Evolutionary conservation across 2,329 filamentous ascomycete species (phyloP).

Genomic region (Zymoseptoria tritici): DNA sequence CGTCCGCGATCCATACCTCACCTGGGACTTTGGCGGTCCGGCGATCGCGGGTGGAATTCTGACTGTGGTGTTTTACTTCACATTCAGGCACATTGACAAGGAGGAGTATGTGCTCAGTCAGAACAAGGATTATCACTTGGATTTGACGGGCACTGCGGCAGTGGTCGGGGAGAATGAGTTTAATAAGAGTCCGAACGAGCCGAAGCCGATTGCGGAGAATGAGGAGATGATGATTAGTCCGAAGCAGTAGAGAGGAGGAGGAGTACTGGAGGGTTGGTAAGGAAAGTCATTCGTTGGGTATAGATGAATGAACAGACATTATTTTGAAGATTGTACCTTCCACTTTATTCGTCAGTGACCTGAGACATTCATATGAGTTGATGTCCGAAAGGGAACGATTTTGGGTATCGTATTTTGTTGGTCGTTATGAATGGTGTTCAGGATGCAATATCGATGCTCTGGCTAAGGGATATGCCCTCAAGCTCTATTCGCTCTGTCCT

Average conservation of each 20-base stretch:
- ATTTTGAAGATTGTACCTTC: no score
- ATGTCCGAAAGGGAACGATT: no score
- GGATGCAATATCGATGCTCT: background rate
- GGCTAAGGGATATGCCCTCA: background rate
- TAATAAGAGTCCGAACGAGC: slow-evolving; percentile 5
- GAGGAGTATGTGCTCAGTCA: slow-evolving; percentile 21
- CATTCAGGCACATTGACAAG: slow-evolving; percentile 37
- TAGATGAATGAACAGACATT: no score
- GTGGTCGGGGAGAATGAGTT: slow-evolving; percentile 7
- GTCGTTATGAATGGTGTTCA: background rate
- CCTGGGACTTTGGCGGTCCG: slow-evolving; percentile 44
- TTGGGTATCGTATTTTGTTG: background rate
- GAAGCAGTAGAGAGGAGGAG: slow-evolving; percentile 6
- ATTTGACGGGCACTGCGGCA: slow-evolving; percentile 5
- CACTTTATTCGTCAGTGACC: no score
- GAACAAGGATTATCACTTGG: slow-evolving; percentile 7
- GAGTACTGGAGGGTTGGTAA: background rate
- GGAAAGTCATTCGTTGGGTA: background rate
- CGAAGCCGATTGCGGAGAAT: slow-evolving; percentile 5
- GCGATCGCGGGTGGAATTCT: slow-evolving; percentile 43
- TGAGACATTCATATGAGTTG: no score
- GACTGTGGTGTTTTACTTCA: slow-evolving; percentile 43
- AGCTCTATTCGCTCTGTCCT: background rate
- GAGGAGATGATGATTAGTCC: slow-evolving; percentile 13
- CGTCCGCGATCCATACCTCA: slow-evolving; percentile 42